Base-by-base conservation (phyloP, 2,329 filamentous ascomycete species). In the Sclerotinia subarctica region DNA sequence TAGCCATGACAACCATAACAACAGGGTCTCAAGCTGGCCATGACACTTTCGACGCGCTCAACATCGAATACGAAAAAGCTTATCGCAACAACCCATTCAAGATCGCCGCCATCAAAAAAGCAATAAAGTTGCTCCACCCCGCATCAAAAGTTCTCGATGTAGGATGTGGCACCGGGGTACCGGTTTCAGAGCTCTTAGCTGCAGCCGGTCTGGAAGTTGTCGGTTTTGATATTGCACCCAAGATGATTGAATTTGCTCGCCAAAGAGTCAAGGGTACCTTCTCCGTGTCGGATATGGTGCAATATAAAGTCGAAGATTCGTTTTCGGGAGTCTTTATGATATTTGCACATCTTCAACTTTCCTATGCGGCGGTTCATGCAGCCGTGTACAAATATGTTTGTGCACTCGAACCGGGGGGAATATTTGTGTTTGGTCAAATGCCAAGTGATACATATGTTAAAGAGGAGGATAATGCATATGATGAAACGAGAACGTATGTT, bases 161-260 rank as follows among this genome's bases (percentile, higher is more conserved):
- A 51, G 77, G 77, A 52, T 78, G 77, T 65, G 78, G 78, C 10
- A 76, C 76, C 1, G 78, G 77, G 21, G 74, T 77, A 26, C 72
- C 78, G 11, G 75, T 76, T 8, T 53, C 72, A 10, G 66, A 72
- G 65, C 72, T 76, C 7, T 71, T 75, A 21, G 70, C 72, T 52
- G 58, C 72, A 19, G 73, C 74, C 10, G 74, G 72, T 38, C 70
- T 71, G 15, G 60, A 53, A 19, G 68, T 69, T 4, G 26, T 54
- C 13, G 70, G 70, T 7, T 69, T 72, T 17, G 77, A 76, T 57
- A 77, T 80, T 64, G 79, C 80, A 69, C 76, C 78, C 5, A 78
- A 76, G 72, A 74, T 70, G 69, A 21, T 70, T 10, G 53, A 49
- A 7, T 58, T 71, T 3, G 51, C 57, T 24, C 51, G 52, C 17